Evolutionary conservation across 169 alveolate species (phyloP).

Genomic region (Cryptosporidium sp.): DNA sequence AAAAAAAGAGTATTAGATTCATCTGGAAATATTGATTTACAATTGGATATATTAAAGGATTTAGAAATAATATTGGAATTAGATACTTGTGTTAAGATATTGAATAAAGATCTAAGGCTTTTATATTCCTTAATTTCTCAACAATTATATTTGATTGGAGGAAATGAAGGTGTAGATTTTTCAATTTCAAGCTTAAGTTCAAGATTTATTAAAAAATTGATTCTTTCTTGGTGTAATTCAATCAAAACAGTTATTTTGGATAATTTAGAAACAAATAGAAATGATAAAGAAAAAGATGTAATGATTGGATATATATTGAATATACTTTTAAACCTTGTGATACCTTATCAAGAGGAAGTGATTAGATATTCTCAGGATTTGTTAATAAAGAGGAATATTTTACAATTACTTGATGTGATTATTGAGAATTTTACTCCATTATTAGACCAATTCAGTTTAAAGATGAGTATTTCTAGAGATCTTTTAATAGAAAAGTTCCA

Average conservation of each 20-base stretch:
- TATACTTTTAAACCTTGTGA: not conserved
- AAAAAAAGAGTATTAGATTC: conserved; percentile 20
- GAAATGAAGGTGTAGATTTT: conserved; percentile 13
- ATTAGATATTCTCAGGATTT: conserved; percentile 27
- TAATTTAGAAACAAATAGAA: too few species aligned
- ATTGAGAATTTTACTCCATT: conserved; percentile 20
- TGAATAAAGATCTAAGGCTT: not conserved
- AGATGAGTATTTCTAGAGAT: conserved; percentile 2
- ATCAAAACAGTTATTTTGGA: not conserved
- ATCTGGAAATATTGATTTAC: conserved; percentile 8
- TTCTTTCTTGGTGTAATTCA: conserved; percentile 26
- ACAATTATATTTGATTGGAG: conserved; percentile 18
- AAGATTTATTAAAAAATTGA: conserved; percentile 3
- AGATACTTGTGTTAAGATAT: not conserved
- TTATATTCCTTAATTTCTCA: conserved; percentile 36
- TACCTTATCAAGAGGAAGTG: conserved; percentile 37
- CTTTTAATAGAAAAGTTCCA: conserved; percentile 37
- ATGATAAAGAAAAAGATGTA: not conserved
- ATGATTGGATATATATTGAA: not conserved
- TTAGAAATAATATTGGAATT: not conserved
- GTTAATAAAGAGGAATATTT: conserved; percentile 6
- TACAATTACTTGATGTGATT: conserved; percentile 7
- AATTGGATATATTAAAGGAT: conserved; percentile 17
- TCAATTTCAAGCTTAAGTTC: conserved; percentile 11
- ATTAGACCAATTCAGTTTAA: not conserved